These are phyloP conservation scores for Sequoiadendron giganteum DNA, from an alignment of 75 land plant species.

Conservation along the genomic window DNA sequence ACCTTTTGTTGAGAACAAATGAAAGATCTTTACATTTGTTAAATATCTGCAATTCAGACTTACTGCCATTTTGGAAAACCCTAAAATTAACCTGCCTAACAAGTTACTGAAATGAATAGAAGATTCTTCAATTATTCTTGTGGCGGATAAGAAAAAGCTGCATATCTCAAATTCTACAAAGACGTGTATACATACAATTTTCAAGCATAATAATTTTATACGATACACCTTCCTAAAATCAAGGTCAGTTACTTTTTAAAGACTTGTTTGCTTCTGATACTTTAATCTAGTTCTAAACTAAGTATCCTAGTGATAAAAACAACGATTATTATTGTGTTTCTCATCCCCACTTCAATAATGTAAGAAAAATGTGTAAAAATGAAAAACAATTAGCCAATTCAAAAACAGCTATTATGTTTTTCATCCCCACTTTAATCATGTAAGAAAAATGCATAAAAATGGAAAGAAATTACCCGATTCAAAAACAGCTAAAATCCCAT, in stretches of 20 bases:
- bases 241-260: neutral
- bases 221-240: neutral
- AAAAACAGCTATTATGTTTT: neutral
- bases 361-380: neutral
- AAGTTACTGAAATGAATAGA: neutral
- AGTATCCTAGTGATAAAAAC: neutral
- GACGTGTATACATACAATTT: neutral
- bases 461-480: constrained; percentile 55
- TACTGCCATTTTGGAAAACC: neutral
- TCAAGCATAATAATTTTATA: neutral
- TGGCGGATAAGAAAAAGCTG: neutral
- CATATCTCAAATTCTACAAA: neutral
- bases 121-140: neutral
- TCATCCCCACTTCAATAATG: neutral
- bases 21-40: neutral
- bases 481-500: constrained; percentile 81
- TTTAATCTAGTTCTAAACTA: neutral
- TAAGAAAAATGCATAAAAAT: neutral
- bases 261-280: neutral
- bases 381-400: too few species aligned
- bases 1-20: neutral
- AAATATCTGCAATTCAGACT: neutral
- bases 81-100: neutral
- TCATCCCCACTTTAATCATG: neutral
- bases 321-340: neutral